Evolutionary conservation across 257 asterid genomes (phyloP).

Genomic region (Handroanthus guayacan): DNA sequence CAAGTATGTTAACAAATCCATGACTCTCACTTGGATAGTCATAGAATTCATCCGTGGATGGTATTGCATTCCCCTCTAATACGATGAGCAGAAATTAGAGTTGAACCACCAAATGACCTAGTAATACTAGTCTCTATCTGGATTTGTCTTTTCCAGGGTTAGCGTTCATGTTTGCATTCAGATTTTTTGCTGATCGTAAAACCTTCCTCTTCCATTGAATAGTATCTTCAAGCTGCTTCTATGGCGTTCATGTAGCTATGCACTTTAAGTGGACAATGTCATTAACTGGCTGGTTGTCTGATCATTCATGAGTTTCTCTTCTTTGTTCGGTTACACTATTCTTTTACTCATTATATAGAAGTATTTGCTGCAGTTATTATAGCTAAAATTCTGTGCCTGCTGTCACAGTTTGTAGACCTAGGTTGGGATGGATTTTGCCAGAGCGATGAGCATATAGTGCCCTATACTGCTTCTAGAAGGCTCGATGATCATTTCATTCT

Average conservation of each 20-base stretch:
- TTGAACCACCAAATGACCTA: background rate
- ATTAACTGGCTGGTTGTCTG: conserved; percentile 1
- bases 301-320: background rate
- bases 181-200: background rate
- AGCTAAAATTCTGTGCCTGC: conserved; percentile 60
- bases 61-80: background rate
- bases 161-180: background rate
- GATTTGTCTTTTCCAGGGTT: background rate
- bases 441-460: conserved; percentile 75
- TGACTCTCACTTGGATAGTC: background rate
- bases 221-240: background rate
- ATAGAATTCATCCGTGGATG: background rate
- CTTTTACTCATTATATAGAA: conserved; percentile 46
- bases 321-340: conserved; percentile 21
- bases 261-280: background rate
- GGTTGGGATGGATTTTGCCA: conserved; percentile 71
- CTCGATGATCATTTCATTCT: conserved; percentile 42
- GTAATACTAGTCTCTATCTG: background rate
- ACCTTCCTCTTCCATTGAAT: background rate
- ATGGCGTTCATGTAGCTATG: background rate
- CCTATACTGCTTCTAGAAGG: conserved; percentile 51
- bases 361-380: conserved; percentile 49
- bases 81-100: background rate
- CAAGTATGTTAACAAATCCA: background rate
- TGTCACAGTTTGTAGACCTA: conserved; percentile 70